A percentile compares a stretch with the other conserved stretches of the same genome.
Evolutionary conservation across 768 basidiomycete species (phyloP).

Genomic region (Leccinellum luteum): DNA sequence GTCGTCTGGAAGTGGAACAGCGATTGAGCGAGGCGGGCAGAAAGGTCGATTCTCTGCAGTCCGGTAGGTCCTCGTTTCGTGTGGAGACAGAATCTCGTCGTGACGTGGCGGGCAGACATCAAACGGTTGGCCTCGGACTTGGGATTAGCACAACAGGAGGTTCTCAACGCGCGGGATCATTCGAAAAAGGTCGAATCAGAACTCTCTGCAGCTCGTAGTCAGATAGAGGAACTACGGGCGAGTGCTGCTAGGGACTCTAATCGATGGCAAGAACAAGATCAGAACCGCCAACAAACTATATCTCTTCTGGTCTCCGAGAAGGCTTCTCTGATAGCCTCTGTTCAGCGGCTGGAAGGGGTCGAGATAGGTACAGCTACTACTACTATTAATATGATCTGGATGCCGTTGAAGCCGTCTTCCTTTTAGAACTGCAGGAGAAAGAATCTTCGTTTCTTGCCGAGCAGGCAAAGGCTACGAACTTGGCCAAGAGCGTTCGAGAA

Average conservation of each 20-base stretch:
- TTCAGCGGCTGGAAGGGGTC: conserved; percentile 56
- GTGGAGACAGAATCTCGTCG: conserved; percentile 28
- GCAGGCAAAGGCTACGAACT: conserved; percentile 35
- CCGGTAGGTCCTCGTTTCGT: conserved; percentile 20
- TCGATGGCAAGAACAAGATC: conserved; percentile 33
- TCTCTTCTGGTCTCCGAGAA: conserved; percentile 76
- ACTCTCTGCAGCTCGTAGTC: conserved; percentile 16
- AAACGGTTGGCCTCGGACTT: conserved; percentile 20
- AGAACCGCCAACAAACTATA: conserved; percentile 72
- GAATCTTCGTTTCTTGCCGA: conserved; percentile 44
- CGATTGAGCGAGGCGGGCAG: conserved; percentile 6
- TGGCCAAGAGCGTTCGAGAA: conserved; percentile 42
- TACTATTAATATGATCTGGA: neutral
- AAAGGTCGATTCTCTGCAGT: conserved; percentile 16
- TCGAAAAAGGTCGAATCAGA: conserved; percentile 20
- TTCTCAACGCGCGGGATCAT: conserved; percentile 8
- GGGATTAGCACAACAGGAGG: conserved; percentile 11
- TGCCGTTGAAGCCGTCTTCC: conserved; percentile 1
- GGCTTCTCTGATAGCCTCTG: conserved; percentile 52
- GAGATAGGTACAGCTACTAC: conserved; percentile 55
- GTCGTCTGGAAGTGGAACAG: conserved; percentile 9
- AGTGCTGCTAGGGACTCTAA: conserved; percentile 10
- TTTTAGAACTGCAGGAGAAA: conserved; percentile 43
- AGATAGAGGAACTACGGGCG: conserved; percentile 18
- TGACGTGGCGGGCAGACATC: conserved; percentile 18